Evolutionary conservation across 2,329 filamentous ascomycete species (phyloP), one percentile per base, ranked within the genome.

Genomic region (Tolypocladium endophyticum): DNA sequence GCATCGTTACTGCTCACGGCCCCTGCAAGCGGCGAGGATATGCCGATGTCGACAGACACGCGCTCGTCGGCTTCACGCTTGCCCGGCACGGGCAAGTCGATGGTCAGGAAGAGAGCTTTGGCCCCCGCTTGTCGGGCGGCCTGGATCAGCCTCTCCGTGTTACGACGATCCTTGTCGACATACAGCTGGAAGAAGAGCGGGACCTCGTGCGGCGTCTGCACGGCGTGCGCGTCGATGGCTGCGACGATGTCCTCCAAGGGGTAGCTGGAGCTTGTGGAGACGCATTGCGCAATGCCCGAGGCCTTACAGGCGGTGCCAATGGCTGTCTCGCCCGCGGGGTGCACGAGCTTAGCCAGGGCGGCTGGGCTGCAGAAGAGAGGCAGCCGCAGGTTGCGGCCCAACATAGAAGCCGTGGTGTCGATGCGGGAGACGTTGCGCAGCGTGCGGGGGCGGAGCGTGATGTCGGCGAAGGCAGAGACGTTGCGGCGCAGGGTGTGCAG

Each of bases 331-430:
- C 86, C 87, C 33, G 86, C 80, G 0, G 81, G 78, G 65, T 89
- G 85, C 55, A 86, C 83, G 59, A 87, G 71, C 57, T 78, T 80
- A 4, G 82, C 85, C 80, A 88, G 85, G 2, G 84, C 84, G 1
- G 86, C 84, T 0, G 86, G 86, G 39, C 82, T 81, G 62, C 83
- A 80, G 68, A 88, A 88, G 35, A 89, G 75, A 0, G 86, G 86
- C 4, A 84, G 73, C 36, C 73, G 75, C 60, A 81, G 76, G 5
- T 73, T 68, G 39, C 76, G 71, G 0, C 84, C 84, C 1, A 88
- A 73, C 38, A 88, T 82, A 12, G 71, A 78, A 1, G 83, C 80
- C 4, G 68, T 68, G 0, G 80, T 79, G 64, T 79, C 72, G 7
- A 85, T 79, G 9, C 61, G 62, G 20, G 77, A 76, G 6, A 88